These are phyloP conservation scores for Zoysia matrella DNA, from an alignment of 202 grass and related monocot species.

Conservation along the genomic window DNA sequence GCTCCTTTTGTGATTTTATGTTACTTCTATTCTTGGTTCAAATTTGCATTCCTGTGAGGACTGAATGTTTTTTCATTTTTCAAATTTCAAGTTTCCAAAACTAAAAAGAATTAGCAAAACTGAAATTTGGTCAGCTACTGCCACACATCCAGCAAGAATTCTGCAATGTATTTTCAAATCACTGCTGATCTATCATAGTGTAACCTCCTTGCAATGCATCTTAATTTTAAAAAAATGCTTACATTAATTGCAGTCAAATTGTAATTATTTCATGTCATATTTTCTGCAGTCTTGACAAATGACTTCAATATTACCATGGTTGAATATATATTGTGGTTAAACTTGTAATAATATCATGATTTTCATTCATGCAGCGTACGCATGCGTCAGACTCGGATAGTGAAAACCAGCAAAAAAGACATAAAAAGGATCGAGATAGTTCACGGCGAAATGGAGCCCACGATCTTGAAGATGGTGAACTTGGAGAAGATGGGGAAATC, in stretches of 20 bases:
- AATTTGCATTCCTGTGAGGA: not conserved
- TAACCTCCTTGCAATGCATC: too few relatives aligned
- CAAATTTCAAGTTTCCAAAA: not conserved
- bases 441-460: constrained; percentile 63
- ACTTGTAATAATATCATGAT: constrained; percentile 23
- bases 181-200: too few relatives aligned
- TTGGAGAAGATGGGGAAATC: constrained; percentile 50
- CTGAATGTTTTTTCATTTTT: not conserved
- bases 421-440: constrained; percentile 86
- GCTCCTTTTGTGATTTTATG: too few relatives aligned
- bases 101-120: not conserved
- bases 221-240: not conserved
- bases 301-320: constrained; percentile 24
- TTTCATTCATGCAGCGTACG: constrained; percentile 63
- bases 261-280: constrained; percentile 2
- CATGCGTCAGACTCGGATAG: constrained; percentile 90
- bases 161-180: too few relatives aligned
- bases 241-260: not conserved
- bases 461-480: constrained; percentile 63
- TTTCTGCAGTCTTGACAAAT: constrained; percentile 8
- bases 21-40: not conserved
- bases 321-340: not conserved
- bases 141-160: not conserved
- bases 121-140: not conserved
- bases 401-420: constrained; percentile 79